Evolutionary conservation across 352 stramenopile genomes (phyloP).

Genomic region (Globisporangium nodosum): DNA sequence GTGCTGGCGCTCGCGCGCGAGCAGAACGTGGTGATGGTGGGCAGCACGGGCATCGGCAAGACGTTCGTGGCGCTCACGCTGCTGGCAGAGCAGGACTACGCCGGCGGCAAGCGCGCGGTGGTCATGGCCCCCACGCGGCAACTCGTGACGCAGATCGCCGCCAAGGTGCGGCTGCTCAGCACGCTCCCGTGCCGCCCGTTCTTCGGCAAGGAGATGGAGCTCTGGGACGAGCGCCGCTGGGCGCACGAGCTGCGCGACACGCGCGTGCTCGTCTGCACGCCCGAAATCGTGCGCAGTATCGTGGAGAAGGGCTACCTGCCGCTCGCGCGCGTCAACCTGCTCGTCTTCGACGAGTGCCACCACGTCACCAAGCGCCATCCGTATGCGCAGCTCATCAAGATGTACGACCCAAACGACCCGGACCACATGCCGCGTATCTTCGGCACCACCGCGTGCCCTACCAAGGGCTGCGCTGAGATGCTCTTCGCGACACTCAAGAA

Average conservation of each 20-base stretch:
- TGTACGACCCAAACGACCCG: constrained; percentile 48
- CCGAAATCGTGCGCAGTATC: constrained; percentile 80
- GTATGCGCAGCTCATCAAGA: constrained; percentile 85
- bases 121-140: constrained; percentile 81
- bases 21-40: constrained; percentile 81
- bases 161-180: constrained; percentile 62
- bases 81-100: constrained; percentile 73
- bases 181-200: constrained; percentile 54
- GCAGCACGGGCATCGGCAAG: constrained; percentile 81
- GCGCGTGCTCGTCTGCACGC: constrained; percentile 83
- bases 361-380: constrained; percentile 85
- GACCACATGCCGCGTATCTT: constrained; percentile 67
- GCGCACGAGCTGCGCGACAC: constrained; percentile 41
- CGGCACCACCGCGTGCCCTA: constrained; percentile 76
- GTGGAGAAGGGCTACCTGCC: constrained; percentile 81
- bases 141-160: constrained; percentile 71
- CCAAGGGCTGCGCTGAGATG: constrained; percentile 62
- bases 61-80: constrained; percentile 78
- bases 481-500: constrained; percentile 68
- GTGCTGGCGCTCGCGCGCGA: constrained; percentile 61
- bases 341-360: constrained; percentile 91
- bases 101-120: constrained; percentile 54
- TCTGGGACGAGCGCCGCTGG: constrained; percentile 68
- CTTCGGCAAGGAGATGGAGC: constrained; percentile 38
- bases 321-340: constrained; percentile 71